Evolutionary conservation across 495 filamentous ascomycete species (phyloP), one percentile per base, ranked within the genome.

Genomic region (Tuber magnatum): DNA sequence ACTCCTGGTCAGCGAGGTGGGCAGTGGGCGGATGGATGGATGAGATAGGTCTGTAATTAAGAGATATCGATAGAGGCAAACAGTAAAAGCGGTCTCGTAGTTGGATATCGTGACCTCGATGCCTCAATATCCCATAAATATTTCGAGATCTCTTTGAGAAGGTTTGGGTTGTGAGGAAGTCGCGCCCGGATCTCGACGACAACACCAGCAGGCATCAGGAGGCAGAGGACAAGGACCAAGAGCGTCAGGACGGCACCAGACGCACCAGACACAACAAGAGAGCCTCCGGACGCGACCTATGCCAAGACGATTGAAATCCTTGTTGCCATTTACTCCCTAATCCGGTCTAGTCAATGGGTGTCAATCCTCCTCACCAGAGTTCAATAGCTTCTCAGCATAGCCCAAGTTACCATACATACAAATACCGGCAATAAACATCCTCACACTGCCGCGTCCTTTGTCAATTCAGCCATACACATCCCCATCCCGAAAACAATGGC

Each of bases 401-500:
- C 56, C 32, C 24, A 61, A 28, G 51, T 65, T 10, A 35, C 56
- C 56, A 16, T 35, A 18, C 39, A 7, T 40, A 7, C 28, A 65
- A 65, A 65, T 65, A 65, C 35, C 56, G 14, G 32, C 56, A 32
- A 28, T 44, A 68, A 65, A 32, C 28, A 20, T 65, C 16, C 35
- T 65, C 16, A 16, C 39, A 35, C 22, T 46, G 42, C 18, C 35
- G 46, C 22, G 51, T 14, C 14, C 73, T 16, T 51, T 28, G 41
- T 39, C 35, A 73, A 38, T 39, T 48, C 44, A 39, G 70, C 70
- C 46, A n/a, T 70, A 16, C 12, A 72, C 35, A 71, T 48, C 71
- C 20, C 14, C 56, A 35, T 65, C 56, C 10, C 10, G 56, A 65
- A 65, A 76, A 86, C 56, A 68, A 92, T 92, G 90, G 84, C 90